Conservation (phyloP, 2,329 filamentous ascomycete species). For the Pseudocercospora pini-densiflorae region DNA sequence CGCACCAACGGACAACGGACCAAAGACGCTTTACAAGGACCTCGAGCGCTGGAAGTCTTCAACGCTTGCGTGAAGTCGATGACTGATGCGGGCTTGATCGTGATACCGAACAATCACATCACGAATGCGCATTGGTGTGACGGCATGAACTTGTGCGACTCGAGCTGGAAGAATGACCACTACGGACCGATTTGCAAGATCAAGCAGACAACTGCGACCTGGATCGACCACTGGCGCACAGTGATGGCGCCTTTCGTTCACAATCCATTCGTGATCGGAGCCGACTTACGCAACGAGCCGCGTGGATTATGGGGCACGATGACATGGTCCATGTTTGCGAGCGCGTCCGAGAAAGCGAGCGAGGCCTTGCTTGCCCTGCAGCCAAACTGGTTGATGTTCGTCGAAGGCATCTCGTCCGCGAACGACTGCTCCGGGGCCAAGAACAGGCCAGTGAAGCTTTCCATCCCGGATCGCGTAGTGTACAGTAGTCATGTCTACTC, state of each 20-base stretch:
- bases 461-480: conserved; percentile 61
- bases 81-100: conserved; percentile 65
- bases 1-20: conserved; percentile 13
- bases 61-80: conserved; percentile 62
- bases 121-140: conserved; percentile 72
- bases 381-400: conserved; percentile 67
- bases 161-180: conserved; percentile 69
- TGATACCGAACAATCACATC: conserved; percentile 74
- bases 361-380: conserved; percentile 65
- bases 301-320: conserved; percentile 72
- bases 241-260: conserved; percentile 64
- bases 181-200: conserved; percentile 64
- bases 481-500: conserved; percentile 72
- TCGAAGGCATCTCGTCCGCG: conserved; percentile 69
- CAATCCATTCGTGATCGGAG: conserved; percentile 67
- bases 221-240: conserved; percentile 68
- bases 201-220: conserved; percentile 66
- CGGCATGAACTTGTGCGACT: conserved; percentile 69
- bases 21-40: conserved; percentile 40
- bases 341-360: conserved; percentile 66
- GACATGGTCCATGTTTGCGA: conserved; percentile 67
- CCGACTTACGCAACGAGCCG: conserved; percentile 71
- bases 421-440: conserved; percentile 66
- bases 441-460: conserved; percentile 61
- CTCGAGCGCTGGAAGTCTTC: conserved; percentile 64